phyloP scores from a whole-genome alignment of 2,329 filamentous ascomycete genomes.

The Diaporthe sp. region DNA sequence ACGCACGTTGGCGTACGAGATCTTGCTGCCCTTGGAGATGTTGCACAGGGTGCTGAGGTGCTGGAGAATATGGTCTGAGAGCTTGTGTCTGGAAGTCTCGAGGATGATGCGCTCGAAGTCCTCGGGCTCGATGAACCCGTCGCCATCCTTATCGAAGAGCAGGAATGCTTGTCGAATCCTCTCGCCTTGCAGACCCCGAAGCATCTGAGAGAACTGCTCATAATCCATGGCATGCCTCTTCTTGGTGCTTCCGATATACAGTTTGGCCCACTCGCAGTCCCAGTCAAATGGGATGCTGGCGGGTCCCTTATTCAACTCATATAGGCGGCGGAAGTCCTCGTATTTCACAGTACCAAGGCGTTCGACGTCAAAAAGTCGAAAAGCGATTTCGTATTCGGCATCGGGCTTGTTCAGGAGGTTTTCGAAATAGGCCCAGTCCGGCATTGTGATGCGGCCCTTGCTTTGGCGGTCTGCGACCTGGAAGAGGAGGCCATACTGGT shows the following conservation, averaged over 20 bases:
- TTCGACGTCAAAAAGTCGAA: conserved; percentile 93
- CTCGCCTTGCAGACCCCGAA: conserved; percentile 95
- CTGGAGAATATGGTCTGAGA: conserved; percentile 93
- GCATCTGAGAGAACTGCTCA: conserved; percentile 97
- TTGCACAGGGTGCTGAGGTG: conserved; percentile 96
- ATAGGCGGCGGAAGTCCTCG: conserved; percentile 86
- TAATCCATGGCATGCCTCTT: conserved; percentile 94
- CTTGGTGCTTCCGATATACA: conserved; percentile 92
- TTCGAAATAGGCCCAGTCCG: conserved; percentile 94
- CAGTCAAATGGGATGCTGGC: conserved; percentile 94
- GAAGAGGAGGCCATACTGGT: conserved; percentile 96
- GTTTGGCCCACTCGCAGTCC: conserved; percentile 95
- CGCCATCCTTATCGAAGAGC: conserved; percentile 88
- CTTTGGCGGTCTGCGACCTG: conserved; percentile 86
- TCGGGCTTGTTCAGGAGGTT: conserved; percentile 94
- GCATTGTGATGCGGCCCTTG: conserved; percentile 80
- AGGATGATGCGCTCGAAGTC: conserved; percentile 97
- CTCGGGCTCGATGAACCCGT: conserved; percentile 95
- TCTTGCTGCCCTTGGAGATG: conserved; percentile 90
- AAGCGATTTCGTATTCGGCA: conserved; percentile 98
- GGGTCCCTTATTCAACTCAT: conserved; percentile 89
- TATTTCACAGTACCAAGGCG: conserved; percentile 89
- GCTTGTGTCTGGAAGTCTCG: conserved; percentile 93
- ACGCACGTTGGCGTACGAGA: conserved; percentile 96
- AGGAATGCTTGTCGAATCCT: conserved; percentile 96